Base-by-base conservation (phyloP, 192 early-diverging fungal genomes). In the Linnemannia exigua region DNA sequence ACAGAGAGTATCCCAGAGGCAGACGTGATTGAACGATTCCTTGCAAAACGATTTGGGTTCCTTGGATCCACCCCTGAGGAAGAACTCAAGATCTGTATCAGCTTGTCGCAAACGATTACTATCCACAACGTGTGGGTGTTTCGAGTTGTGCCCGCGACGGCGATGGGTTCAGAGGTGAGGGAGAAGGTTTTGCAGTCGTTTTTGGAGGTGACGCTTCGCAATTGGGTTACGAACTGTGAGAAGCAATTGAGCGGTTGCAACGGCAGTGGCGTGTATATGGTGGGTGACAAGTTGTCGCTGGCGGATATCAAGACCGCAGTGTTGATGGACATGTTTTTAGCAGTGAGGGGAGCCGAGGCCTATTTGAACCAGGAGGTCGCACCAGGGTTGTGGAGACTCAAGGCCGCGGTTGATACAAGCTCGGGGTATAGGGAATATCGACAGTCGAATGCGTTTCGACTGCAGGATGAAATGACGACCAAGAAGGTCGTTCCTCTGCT, bases 261-360 rank as follows among this genome's bases (percentile, higher is more conserved):
- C 1, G 41, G 20, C 1, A 79, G 72, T 44, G 66, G 46, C 33
- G 87, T 88, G 5, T 89, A 91, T 54, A 91, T 90, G 76, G 87
- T 92, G 67, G 89, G 92, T 35, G 70, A 74, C 38, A 69, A 81
- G 41, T 85, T 58, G 6, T 89, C 90, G 12, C 83, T 90, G 44
- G 84, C 77, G 6, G 92, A 93, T 51, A 75, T 90, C 37, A 72
- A 82, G 72, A 75, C 80, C 3, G 80, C 80, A 2, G 74, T 76
- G 46, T 36, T 76, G 67, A 47, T 82, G 38, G 80, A 76, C 36
- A 76, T 76, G 61, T 75, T 82, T 44, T 31, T 82, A 12, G 74
- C 69, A 8, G 47, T 76, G 25, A 37, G 50, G 20, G 38, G 2
- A 17, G n/a, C 22, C 1, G 67, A 51, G 1, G 50, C 69, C 31